Base-by-base conservation (phyloP, 495 filamentous ascomycete species). In the Neurospora sublineolata region DNA sequence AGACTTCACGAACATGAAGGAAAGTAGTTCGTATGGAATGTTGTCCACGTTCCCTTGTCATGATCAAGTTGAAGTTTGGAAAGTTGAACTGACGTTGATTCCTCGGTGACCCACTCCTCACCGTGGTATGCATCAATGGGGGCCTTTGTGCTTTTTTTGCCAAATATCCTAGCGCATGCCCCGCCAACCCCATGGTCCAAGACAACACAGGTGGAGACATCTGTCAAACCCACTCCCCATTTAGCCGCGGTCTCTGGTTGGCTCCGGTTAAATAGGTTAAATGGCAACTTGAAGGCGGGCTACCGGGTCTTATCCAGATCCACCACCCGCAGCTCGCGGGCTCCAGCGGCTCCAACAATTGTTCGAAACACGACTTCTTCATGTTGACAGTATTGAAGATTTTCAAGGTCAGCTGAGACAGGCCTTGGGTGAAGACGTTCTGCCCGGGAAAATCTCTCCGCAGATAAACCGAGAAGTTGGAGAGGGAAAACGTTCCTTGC, bases 181-280 rank as follows among this genome's bases (percentile, higher is more conserved):
- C 70, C 40, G 58, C 44, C 40, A 67, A 68, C 37, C 37, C 70
- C 36, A 37, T 72, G 9, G 2, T 60, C 23, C 41, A 27, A 11
- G 68, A 41, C 71, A 40, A 1, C 23, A 58, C 4, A 2, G 30
- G 27, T 20, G 33, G 39, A 23, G 68, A 72, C n/a, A 64, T 23
- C 69, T 70, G 52, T 60, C 52, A 60, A 60, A 60, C 52, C 52
- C 52, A 60, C 52, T 60, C 52, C 12, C 14, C 46, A 36, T 75
- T 80, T 80, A 80, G 70, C 78, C 78, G 70, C 72, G 20, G 27
- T n/a, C 40, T 72, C 44, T 76, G 77, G 73, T 76, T 76, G 75
- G 75, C 68, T 58, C 60, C 70, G 69, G 75, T n/a, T 71, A 73
- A 77, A 73, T 69, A 75, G 78, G 74, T 75, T 77, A 79, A 80